Conservation (phyloP, 1,284 basidiomycete species). For the Ganoderma lucidum region DNA sequence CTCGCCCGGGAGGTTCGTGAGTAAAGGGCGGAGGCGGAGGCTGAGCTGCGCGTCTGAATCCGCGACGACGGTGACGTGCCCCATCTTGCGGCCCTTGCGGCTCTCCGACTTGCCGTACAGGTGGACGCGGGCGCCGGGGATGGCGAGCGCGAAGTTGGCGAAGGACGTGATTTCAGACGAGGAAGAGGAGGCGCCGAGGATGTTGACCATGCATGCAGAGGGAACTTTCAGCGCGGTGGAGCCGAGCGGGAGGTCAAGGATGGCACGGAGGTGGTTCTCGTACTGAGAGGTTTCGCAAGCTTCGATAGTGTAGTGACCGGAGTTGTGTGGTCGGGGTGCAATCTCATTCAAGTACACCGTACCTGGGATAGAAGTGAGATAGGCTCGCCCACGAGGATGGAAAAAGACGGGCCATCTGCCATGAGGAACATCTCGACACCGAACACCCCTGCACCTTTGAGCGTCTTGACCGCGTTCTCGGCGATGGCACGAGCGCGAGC, state of each 20-base stretch:
- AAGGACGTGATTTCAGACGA: slow-evolving; percentile 70
- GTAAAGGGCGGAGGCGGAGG: slow-evolving; percentile 73
- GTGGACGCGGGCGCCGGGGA: slow-evolving; percentile 87
- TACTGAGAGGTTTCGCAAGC: slow-evolving; percentile 97
- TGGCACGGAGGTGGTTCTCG: slow-evolving; percentile 98
- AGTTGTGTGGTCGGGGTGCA: slow-evolving; percentile 99
- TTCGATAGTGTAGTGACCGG: slow-evolving; percentile 99
- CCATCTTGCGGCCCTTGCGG: slow-evolving; percentile 96
- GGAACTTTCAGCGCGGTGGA: slow-evolving; percentile 90
- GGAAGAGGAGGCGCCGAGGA: slow-evolving; percentile 81
- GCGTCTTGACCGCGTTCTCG: slow-evolving; percentile 82
- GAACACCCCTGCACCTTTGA: slow-evolving; percentile 94
- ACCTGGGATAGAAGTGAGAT: slow-evolving; percentile 46
- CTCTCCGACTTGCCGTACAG: slow-evolving; percentile 95
- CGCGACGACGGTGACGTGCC: slow-evolving; percentile 94
- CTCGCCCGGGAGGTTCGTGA: slow-evolving; percentile 68
- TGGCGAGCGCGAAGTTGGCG: slow-evolving; percentile 60
- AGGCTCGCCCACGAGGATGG: slow-evolving; percentile 14
- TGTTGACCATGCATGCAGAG: slow-evolving; percentile 93
- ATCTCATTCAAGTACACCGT: slow-evolving; percentile 94
- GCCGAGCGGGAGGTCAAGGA: slow-evolving; percentile 91
- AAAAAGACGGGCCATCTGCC: slow-evolving; percentile 72
- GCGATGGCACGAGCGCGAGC: slow-evolving; percentile 78
- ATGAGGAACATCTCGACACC: slow-evolving; percentile 99
- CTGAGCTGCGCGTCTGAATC: slow-evolving; percentile 83